A percentile compares a stretch with the other conserved stretches of the same genome.
Conservation (phyloP, 441 rosid genomes). For the Brassica balearica region DNA sequence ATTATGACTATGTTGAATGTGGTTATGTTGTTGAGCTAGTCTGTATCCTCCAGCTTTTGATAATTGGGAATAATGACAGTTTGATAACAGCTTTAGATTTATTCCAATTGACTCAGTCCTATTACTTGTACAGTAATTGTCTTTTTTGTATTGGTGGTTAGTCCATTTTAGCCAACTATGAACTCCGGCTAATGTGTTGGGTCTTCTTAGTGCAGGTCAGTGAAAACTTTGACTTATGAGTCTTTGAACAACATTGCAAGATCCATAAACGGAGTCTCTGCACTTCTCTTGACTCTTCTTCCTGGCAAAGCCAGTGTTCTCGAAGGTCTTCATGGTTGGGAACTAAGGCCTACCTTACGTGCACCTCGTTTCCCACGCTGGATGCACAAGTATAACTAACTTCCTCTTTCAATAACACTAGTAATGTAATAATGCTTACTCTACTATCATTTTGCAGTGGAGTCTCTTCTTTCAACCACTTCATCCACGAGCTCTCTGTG, state of each 20-base stretch:
- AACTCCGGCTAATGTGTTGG: constrained; percentile 29
- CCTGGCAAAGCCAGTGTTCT: constrained; percentile 80
- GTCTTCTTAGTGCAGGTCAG: constrained; percentile 68
- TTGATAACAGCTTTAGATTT: background rate
- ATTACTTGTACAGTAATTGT: constrained; percentile 2
- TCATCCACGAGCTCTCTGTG: constrained; percentile 84
- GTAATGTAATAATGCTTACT: background rate
- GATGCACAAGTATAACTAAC: constrained; percentile 76
- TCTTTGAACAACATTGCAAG: constrained; percentile 81
- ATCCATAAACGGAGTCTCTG: constrained; percentile 83
- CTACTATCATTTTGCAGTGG: constrained; percentile 57
- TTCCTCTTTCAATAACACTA: background rate
- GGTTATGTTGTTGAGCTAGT: background rate
- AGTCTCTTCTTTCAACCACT: constrained; percentile 92
- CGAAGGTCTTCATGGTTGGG: constrained; percentile 96
- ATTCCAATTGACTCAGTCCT: background rate
- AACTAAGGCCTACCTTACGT: constrained; percentile 87
- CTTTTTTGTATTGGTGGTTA: background rate
- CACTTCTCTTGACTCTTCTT: constrained; percentile 74
- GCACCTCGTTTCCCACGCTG: constrained; percentile 92
- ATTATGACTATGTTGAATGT: constrained; percentile 4
- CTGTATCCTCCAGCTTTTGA: background rate
- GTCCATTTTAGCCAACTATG: constrained; percentile 8
- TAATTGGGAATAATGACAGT: background rate
- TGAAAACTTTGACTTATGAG: constrained; percentile 88